A percentile compares a stretch with the other conserved stretches of the same genome.
phyloP scores from a whole-genome alignment of 352 stramenopile species.

The Pythium phragmitis region DNA sequence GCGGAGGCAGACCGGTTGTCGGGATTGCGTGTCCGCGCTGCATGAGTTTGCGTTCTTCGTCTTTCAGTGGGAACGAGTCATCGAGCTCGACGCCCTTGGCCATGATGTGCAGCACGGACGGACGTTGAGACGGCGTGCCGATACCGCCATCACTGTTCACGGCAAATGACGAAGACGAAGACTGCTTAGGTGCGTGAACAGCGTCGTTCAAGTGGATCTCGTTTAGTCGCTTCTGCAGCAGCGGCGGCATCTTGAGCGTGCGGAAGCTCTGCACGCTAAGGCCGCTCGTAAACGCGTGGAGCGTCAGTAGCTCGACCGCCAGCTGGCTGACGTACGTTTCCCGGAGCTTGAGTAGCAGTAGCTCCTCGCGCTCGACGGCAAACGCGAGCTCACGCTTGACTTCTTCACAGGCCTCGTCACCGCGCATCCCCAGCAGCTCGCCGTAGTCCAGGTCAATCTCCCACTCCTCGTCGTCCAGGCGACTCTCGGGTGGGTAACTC shows the following conservation, averaged over 20 bases:
- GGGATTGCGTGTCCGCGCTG: constrained; percentile 1
- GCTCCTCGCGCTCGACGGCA: constrained; percentile 71
- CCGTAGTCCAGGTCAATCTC: constrained; percentile 88
- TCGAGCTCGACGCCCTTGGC: constrained; percentile 43
- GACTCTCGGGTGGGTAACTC: constrained; percentile 48
- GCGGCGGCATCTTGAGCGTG: constrained; percentile 72
- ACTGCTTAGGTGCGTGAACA: constrained; percentile 20
- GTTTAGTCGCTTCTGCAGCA: constrained; percentile 61
- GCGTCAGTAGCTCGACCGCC: constrained; percentile 73
- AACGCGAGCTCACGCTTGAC: constrained; percentile 85
- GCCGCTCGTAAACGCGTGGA: constrained; percentile 64
- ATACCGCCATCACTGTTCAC: constrained; percentile 3
- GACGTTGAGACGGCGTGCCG: constrained; percentile 5
- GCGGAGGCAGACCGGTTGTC: constrained; percentile 1
- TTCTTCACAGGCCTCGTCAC: constrained; percentile 85
- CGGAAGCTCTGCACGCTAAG: constrained; percentile 76
- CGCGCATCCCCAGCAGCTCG: constrained; percentile 56
- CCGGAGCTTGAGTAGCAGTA: constrained; percentile 85
- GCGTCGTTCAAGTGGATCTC: constrained; percentile 58
- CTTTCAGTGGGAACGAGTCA: constrained; percentile 55
- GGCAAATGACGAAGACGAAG: not conserved
- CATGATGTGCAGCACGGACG: constrained; percentile 74
- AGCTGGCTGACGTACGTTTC: constrained; percentile 71
- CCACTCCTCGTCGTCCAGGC: constrained; percentile 75
- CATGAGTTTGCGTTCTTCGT: constrained; percentile 58